A percentile compares a stretch with the other conserved stretches of the same genome.
These are phyloP conservation scores for Paracamarosporium sp. DNA, from an alignment of 2,329 filamentous ascomycete species.

Conservation along the genomic window DNA sequence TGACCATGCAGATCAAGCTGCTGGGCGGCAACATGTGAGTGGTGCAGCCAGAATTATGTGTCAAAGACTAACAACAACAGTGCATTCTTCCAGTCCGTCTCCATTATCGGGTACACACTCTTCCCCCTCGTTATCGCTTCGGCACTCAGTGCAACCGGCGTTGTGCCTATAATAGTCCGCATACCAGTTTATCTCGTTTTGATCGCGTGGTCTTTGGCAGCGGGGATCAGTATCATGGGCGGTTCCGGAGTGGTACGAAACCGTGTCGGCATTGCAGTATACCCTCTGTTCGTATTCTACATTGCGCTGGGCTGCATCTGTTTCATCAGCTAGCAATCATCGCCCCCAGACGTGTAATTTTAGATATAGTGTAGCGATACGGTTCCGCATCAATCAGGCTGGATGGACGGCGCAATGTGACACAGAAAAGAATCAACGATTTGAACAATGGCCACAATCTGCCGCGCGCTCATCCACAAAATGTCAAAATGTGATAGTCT, in stretches of 20 bases:
- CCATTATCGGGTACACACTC: conserved; percentile 97
- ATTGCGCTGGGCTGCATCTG: conserved; percentile 90
- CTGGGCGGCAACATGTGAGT: conserved; percentile 96
- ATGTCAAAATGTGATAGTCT: not conserved
- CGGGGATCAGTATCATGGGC: conserved; percentile 92
- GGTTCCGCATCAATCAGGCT: conserved; percentile 6
- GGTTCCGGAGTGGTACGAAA: conserved; percentile 96
- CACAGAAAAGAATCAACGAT: not conserved
- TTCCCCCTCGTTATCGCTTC: conserved; percentile 96
- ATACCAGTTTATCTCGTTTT: conserved; percentile 91
- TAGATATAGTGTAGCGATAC: conserved; percentile 6
- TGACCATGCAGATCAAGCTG: conserved; percentile 97
- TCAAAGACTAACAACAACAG: conserved; percentile 58
- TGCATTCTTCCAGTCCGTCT: conserved; percentile 96
- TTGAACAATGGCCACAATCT: not conserved
- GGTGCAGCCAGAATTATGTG: not conserved
- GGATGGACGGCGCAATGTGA: not conserved
- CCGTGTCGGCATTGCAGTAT: conserved; percentile 90
- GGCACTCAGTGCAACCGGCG: conserved; percentile 79
- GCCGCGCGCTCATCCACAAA: not conserved
- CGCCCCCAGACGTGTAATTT: conserved; percentile 9
- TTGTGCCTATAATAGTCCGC: conserved; percentile 76
- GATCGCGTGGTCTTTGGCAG: conserved; percentile 90
- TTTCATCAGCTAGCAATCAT: conserved; percentile 79
- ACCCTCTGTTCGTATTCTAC: conserved; percentile 95